Base-by-base conservation (phyloP, 495 filamentous ascomycete genomes). In the Aspergillus coremiiformis region DNA sequence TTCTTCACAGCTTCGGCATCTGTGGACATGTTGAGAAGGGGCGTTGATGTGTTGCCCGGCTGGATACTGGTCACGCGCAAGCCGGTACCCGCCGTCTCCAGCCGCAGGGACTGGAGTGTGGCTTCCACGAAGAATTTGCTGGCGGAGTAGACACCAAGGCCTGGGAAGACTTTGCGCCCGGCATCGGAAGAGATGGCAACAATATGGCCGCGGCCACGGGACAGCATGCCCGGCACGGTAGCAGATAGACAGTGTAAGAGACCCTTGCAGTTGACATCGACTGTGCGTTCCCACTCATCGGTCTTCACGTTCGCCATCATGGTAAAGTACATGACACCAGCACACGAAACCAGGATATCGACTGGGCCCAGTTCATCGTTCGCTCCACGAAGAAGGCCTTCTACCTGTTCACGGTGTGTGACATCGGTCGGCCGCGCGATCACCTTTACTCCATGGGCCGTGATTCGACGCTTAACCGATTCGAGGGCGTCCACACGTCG, bases 41-140 rank as follows among this genome's bases (percentile, higher is more conserved):
- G 79, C 0, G 84, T 85, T 2, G 77, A 76, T 15, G 77, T 80
- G 63, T 86, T 86, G 3, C 84, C 82, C 0, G 83, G 84, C 67
- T 87, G 84, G 8, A 87, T 75, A 32, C 73, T 75, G 0, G 83
- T 85, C 20, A 86, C 80, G 15, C 82, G 72, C 46, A 87, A 58
- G 5, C 84, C 84, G 4, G 72, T 71, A 1, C 84, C 83, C 0
- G 80, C 84, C 0, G 82, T 86, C 72, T 87, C 84, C 14, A 85
- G 65, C 39, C 83, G 80, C 41, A 87, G 63, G 24, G 74, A 72
- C 66, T 87, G 83, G 9, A 87, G 70, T 4, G 82, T 82, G 0
- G 83, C 84, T 61, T 87, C 83, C 37, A 86, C 82, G 66, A 87
- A 87, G 75, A 87, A 85, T 60, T 87, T 87, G 60, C 74, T 79